Conservation (phyloP, 441 rosid species). For the Gossypium lobatum region DNA sequence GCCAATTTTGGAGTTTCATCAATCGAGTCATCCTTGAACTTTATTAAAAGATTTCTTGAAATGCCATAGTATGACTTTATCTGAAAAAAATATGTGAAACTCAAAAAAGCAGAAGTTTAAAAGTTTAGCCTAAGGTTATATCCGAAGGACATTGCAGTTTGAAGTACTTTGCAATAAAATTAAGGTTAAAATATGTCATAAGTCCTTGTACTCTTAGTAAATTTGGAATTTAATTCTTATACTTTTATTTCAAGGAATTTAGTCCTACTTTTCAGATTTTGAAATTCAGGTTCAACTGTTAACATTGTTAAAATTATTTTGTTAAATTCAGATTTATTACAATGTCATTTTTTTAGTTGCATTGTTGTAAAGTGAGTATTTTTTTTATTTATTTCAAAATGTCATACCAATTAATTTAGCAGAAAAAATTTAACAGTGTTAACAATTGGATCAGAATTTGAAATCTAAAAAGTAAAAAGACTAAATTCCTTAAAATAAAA, state of each 20-base stretch:
- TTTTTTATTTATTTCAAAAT: no score
- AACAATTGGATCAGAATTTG: background rate
- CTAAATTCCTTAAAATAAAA: background rate
- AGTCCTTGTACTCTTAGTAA: background rate
- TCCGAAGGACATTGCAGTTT: background rate
- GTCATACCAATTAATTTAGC: background rate
- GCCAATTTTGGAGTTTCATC: slow-evolving; percentile 87
- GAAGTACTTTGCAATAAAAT: background rate
- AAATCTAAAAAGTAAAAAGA: background rate
- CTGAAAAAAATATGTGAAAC: slow-evolving; percentile 35
- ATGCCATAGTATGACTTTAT: slow-evolving; percentile 83
- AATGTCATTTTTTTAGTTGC: background rate
- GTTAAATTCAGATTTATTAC: background rate
- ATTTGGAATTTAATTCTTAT: background rate
- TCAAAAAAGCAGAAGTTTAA: background rate
- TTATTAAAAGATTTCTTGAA: slow-evolving; percentile 82
- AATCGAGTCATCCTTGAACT: slow-evolving; percentile 77
- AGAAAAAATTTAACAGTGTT: background rate
- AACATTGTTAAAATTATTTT: background rate
- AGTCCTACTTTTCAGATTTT: background rate
- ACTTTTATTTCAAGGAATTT: background rate
- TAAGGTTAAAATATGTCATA: background rate
- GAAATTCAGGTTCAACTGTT: background rate
- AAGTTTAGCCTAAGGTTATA: background rate
- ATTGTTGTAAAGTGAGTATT: background rate